Evolutionary conservation across 192 early-diverging fungal species (phyloP).

Genomic region (Backusella luteola): DNA sequence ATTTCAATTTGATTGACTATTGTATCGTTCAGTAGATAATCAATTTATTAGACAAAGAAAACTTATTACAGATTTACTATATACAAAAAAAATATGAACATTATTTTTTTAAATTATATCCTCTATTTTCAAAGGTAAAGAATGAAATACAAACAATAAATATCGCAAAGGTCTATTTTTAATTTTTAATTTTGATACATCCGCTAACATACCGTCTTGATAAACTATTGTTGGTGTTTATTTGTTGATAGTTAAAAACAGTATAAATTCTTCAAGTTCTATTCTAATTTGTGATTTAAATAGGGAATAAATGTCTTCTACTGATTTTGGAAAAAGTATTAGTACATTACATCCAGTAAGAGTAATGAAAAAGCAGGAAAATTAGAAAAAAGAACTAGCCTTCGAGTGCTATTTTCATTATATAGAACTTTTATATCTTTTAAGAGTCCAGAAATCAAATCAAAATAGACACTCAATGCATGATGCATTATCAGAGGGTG

Average conservation of each 20-base stretch:
- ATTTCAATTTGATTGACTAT: too few relatives aligned
- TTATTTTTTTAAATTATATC: neutral
- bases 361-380: neutral
- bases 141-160: neutral
- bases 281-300: neutral
- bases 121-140: neutral
- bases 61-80: too few relatives aligned
- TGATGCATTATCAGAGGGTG: neutral
- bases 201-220: neutral
- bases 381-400: neutral
- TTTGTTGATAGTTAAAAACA: neutral
- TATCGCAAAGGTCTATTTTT: neutral
- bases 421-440: slow-evolving; percentile 2
- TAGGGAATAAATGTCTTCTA: neutral
- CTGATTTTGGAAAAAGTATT: neutral
- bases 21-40: too few relatives aligned
- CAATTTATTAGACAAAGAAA: too few relatives aligned
- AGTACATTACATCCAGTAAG: neutral
- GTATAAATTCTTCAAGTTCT: neutral
- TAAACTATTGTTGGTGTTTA: neutral
- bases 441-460: neutral
- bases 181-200: neutral
- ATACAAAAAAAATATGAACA: neutral
- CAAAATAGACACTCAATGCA: neutral
- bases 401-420: neutral